phyloP scores from a whole-genome alignment of 805 yeast species.

The Scheffersomyces coipomensis region DNA sequence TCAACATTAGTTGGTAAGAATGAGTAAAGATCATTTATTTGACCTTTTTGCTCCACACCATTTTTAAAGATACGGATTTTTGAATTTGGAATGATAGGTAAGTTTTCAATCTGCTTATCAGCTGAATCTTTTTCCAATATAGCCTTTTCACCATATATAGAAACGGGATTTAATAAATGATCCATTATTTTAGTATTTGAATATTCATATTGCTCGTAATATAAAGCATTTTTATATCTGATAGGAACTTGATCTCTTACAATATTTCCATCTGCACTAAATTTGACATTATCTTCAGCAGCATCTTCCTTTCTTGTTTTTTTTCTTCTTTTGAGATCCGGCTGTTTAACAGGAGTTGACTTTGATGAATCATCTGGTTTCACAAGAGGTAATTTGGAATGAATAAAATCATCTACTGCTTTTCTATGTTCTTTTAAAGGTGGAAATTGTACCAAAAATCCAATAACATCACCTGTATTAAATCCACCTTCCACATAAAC shows the following conservation, averaged over 20 bases:
- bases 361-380: slow-evolving; percentile 5
- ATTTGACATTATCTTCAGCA: slow-evolving; percentile 13
- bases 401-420: slow-evolving; percentile 33
- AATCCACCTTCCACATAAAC: slow-evolving; percentile 54
- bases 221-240: slow-evolving; percentile 70
- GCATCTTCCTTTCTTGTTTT: slow-evolving; percentile 13
- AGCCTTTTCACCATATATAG: slow-evolving; percentile 68
- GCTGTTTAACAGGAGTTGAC: slow-evolving; percentile 5
- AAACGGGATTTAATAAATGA: slow-evolving; percentile 69
- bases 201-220: slow-evolving; percentile 84
- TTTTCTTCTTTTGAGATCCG: slow-evolving; percentile 11
- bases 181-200: slow-evolving; percentile 68
- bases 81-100: slow-evolving; percentile 55
- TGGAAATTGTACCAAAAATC: slow-evolving; percentile 75
- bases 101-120: slow-evolving; percentile 20
- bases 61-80: slow-evolving; percentile 71
- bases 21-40: slow-evolving; percentile 66
- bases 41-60: slow-evolving; percentile 65
- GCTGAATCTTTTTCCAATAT: slow-evolving; percentile 45
- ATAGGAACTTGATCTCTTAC: slow-evolving; percentile 86
- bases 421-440: slow-evolving; percentile 40
- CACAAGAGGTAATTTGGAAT: slow-evolving; percentile 4
- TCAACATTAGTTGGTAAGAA: slow-evolving; percentile 80
- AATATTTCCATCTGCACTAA: slow-evolving; percentile 40
- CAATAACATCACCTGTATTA: slow-evolving; percentile 77